These are phyloP conservation scores for Fusarium globosum DNA, from an alignment of 2,329 filamentous ascomycete species.

Conservation along the genomic window DNA sequence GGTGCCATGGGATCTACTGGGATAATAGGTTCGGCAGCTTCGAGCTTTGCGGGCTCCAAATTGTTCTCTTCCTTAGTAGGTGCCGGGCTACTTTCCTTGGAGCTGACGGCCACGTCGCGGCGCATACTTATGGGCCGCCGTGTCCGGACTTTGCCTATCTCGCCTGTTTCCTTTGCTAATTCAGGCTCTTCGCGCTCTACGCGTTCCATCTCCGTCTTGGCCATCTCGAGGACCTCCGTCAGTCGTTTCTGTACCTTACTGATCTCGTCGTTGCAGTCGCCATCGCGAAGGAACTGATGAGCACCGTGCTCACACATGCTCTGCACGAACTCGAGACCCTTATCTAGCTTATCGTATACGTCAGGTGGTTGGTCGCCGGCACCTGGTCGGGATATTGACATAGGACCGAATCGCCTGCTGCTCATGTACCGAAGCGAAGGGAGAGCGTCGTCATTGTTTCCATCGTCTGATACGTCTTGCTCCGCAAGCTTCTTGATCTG, in stretches of 20 bases:
- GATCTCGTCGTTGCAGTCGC: slow-evolving; percentile 84
- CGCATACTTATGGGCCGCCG: no score
- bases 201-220: slow-evolving; percentile 69
- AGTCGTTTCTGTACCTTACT: slow-evolving; percentile 75
- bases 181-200: slow-evolving; percentile 64
- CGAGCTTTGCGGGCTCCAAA: no score
- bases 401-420: slow-evolving; percentile 48
- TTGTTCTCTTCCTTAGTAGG: no score
- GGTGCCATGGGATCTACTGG: no score
- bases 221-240: slow-evolving; percentile 68
- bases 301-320: slow-evolving; percentile 85
- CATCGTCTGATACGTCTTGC: slow-evolving; percentile 66
- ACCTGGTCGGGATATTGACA: no score
- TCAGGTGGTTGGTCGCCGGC: slow-evolving; percentile 37
- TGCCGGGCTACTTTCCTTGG: no score
- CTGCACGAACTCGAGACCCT: slow-evolving; percentile 82
- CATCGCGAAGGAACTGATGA: slow-evolving; percentile 88
- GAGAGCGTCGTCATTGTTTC: slow-evolving; percentile 55
- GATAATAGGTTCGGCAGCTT: no score
- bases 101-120: no score
- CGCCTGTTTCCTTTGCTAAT: slow-evolving; percentile 46
- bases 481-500: slow-evolving; percentile 71
- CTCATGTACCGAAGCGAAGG: slow-evolving; percentile 50
- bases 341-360: slow-evolving; percentile 80
- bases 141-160: no score